A percentile compares a stretch with the other conserved stretches of the same genome.
Conservation (phyloP, 2,329 filamentous ascomycete genomes). For the Cryphonectria japonica region DNA sequence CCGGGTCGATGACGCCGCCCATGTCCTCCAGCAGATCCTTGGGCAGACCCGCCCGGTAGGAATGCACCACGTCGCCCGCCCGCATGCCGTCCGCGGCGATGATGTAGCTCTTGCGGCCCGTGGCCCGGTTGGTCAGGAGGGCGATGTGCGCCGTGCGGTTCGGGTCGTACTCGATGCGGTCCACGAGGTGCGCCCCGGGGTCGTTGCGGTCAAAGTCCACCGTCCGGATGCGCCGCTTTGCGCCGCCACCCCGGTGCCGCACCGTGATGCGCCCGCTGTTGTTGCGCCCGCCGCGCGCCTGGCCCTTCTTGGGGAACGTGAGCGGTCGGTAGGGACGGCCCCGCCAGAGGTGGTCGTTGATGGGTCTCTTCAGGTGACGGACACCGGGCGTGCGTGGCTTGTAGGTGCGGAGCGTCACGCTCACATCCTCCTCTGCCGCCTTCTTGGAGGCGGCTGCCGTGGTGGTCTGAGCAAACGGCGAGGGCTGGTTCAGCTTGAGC, state of each 20-base stretch:
- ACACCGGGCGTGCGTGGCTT: slow-evolving; percentile 92
- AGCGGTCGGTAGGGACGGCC: slow-evolving; percentile 80
- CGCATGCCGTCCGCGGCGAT: slow-evolving; percentile 93
- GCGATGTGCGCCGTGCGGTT: slow-evolving; percentile 93
- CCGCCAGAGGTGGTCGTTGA: slow-evolving; percentile 98
- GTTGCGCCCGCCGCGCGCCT: slow-evolving; percentile 91
- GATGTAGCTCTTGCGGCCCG: slow-evolving; percentile 82
- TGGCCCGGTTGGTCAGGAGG: slow-evolving; percentile 75
- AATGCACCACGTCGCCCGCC: slow-evolving; percentile 88
- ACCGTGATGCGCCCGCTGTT: slow-evolving; percentile 84
- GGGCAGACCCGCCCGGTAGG: slow-evolving; percentile 88
- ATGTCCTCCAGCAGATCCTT: slow-evolving; percentile 84
- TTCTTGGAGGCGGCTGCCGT: slow-evolving; percentile 22
- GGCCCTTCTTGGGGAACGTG: slow-evolving; percentile 91
- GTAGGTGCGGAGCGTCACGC: slow-evolving; percentile 74
- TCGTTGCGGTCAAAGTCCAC: slow-evolving; percentile 84
- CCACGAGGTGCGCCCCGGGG: slow-evolving; percentile 83
- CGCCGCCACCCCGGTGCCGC: slow-evolving; percentile 88
- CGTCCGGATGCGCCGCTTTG: slow-evolving; percentile 87
- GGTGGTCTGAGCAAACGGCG: slow-evolving; percentile 21
- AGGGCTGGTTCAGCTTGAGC: slow-evolving; percentile 23
- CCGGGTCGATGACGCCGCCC: slow-evolving; percentile 90
- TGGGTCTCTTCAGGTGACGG: slow-evolving; percentile 85
- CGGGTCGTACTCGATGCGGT: slow-evolving; percentile 95
- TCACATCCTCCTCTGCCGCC: slow-evolving; percentile 39